Percentiles rank a stretch among this genome's conserved stretches.
These are phyloP conservation scores for Colletotrichum brevisporum DNA, from an alignment of 2,329 filamentous ascomycete genomes.

Conservation along the genomic window DNA sequence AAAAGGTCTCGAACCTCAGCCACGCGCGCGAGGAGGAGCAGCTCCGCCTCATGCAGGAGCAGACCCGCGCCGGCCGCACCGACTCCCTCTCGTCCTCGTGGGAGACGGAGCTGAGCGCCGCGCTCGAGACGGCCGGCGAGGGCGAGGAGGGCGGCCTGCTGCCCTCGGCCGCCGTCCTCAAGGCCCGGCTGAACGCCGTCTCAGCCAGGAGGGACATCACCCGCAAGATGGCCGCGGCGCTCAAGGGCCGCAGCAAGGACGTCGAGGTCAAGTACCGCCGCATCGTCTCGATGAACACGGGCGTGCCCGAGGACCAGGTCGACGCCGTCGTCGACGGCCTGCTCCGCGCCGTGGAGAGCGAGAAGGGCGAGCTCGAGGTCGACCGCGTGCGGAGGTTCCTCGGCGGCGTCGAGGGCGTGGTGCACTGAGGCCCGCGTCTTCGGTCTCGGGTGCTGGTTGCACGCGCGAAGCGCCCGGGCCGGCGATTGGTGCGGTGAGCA, in stretches of 20 bases:
- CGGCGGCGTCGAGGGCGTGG: conserved; percentile 79
- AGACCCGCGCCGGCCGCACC: conserved; percentile 54
- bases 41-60: conserved; percentile 59
- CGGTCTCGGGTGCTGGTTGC: neutral
- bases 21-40: conserved; percentile 81
- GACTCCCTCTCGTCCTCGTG: conserved; percentile 65
- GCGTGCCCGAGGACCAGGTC: conserved; percentile 82
- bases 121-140: conserved; percentile 53
- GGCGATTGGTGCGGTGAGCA: neutral
- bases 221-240: conserved; percentile 74
- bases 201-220: conserved; percentile 77
- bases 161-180: conserved; percentile 73
- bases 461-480: neutral
- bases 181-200: conserved; percentile 79
- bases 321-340: conserved; percentile 85
- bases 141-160: conserved; percentile 61
- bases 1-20: conserved; percentile 84
- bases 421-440: conserved; percentile 49
- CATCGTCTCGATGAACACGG: conserved; percentile 89
- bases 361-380: conserved; percentile 82
- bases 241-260: conserved; percentile 86
- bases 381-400: conserved; percentile 84
- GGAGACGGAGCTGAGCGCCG: conserved; percentile 67
- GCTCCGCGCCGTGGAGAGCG: conserved; percentile 90
- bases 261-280: conserved; percentile 90